Conservation (phyloP, 345 rosid genomes). For the Psidium guajava region DNA sequence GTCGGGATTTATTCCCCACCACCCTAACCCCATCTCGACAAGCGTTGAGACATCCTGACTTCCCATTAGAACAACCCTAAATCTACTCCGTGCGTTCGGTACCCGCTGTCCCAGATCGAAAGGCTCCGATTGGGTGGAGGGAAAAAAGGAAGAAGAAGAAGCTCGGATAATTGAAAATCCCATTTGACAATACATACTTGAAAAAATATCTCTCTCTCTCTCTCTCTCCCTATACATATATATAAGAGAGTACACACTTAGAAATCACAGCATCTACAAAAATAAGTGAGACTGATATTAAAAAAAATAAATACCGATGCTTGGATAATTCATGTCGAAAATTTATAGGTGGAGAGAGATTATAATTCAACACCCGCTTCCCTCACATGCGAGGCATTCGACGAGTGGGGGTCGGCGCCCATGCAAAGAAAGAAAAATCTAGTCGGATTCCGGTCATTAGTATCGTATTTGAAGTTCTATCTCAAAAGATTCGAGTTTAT, state of each 20-base stretch:
- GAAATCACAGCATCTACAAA: neutral
- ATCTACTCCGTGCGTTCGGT: neutral
- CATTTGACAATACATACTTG: neutral
- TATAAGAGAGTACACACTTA: neutral
- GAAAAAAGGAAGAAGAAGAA: neutral
- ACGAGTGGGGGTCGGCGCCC: too few relatives aligned
- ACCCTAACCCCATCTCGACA: neutral
- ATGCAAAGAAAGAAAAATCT: neutral
- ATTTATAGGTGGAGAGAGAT: too few relatives aligned
- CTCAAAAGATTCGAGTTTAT: neutral
- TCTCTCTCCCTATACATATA: too few relatives aligned
- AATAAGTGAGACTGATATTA: neutral
- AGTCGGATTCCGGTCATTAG: accelerated
- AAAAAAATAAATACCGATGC: too few relatives aligned
- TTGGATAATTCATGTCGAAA: too few relatives aligned
- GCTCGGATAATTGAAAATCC: neutral
- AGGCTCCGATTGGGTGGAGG: neutral
- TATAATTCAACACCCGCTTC: neutral
- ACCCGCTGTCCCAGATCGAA: neutral
- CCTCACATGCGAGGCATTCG: neutral
- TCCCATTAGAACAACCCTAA: neutral
- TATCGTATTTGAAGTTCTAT: neutral
- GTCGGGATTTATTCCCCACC: neutral
- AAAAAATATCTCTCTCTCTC: too few relatives aligned
- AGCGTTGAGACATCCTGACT: neutral